These are phyloP conservation scores for Didymella lethalis DNA, from an alignment of 2,329 filamentous ascomycete genomes.

Conservation along the genomic window DNA sequence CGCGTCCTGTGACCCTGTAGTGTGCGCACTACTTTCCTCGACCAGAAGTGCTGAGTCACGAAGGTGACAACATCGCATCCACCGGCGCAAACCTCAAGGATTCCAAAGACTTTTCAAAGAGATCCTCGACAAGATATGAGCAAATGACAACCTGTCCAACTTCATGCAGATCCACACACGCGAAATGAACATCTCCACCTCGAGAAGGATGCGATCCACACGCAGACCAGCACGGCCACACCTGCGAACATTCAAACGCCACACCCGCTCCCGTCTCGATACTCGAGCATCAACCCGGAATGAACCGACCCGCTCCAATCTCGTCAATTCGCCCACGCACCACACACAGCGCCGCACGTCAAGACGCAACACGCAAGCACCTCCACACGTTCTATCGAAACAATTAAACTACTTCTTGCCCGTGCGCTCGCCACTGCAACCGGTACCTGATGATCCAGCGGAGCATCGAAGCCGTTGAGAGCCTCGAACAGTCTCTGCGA, in stretches of 20 bases:
- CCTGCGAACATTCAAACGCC: not conserved
- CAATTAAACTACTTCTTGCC: not conserved
- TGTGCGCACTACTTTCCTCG: too few relatives aligned
- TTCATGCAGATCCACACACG: not conserved
- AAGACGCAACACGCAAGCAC: not conserved
- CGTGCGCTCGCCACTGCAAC: not conserved
- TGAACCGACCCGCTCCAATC: not conserved
- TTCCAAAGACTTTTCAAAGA: not conserved
- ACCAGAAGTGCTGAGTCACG: not conserved
- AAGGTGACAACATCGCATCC: not conserved
- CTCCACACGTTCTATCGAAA: conserved; percentile 6
- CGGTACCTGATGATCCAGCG: not conserved
- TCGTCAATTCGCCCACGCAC: conserved; percentile 1
- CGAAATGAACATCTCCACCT: conserved; percentile 1
- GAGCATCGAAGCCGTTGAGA: not conserved
- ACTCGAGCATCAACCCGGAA: not conserved
- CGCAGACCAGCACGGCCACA: conserved; percentile 1
- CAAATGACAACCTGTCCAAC: not conserved
- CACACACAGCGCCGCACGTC: not conserved
- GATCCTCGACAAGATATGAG: not conserved
- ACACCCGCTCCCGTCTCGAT: conserved; percentile 9
- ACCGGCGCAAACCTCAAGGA: not conserved
- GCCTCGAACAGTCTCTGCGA: not conserved
- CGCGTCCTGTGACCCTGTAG: too few relatives aligned
- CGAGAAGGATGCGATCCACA: not conserved